Conservation (phyloP, 192 early-diverging fungal species). For the Backusella luteola region DNA sequence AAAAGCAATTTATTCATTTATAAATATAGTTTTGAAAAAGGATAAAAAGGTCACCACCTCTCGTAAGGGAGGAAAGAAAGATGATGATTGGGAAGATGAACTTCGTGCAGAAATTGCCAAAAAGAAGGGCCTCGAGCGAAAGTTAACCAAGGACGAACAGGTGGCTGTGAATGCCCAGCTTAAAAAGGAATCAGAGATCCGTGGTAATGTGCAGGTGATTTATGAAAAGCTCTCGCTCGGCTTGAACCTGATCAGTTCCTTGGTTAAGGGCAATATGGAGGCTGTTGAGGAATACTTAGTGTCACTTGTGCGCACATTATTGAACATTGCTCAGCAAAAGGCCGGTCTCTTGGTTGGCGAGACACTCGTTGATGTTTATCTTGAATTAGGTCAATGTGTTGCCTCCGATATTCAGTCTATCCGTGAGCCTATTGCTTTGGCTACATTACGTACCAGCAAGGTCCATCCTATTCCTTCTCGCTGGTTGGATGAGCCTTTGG, state of each 20-base stretch:
- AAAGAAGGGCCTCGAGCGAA: conserved; percentile 55
- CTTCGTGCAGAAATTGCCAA: conserved; percentile 71
- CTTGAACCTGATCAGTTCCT: conserved; percentile 63
- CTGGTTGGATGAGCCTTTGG: conserved; percentile 49
- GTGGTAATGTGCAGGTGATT: conserved; percentile 58
- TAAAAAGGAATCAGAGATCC: conserved; percentile 70
- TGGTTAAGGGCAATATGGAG: conserved; percentile 56
- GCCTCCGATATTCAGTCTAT: conserved; percentile 42
- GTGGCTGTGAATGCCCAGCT: conserved; percentile 67
- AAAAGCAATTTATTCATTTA: background rate
- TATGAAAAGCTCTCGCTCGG: conserved; percentile 53
- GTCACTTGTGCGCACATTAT: conserved; percentile 51
- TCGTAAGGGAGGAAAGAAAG: conserved; percentile 54
- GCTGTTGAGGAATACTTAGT: conserved; percentile 59
- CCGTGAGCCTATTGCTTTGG: conserved; percentile 42
- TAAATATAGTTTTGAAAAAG: conserved; percentile 47
- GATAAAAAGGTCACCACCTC: conserved; percentile 50
- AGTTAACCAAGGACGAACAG: conserved; percentile 76
- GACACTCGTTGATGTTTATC: conserved; percentile 56
- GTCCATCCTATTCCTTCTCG: conserved; percentile 43
- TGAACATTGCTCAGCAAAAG: conserved; percentile 48
- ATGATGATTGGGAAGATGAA: conserved; percentile 80
- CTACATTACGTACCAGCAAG: conserved; percentile 48
- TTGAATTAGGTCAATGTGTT: conserved; percentile 45
- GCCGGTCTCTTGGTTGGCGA: conserved; percentile 58